Conservation (phyloP, 441 rosid genomes). For the Eruca vesicaria region DNA sequence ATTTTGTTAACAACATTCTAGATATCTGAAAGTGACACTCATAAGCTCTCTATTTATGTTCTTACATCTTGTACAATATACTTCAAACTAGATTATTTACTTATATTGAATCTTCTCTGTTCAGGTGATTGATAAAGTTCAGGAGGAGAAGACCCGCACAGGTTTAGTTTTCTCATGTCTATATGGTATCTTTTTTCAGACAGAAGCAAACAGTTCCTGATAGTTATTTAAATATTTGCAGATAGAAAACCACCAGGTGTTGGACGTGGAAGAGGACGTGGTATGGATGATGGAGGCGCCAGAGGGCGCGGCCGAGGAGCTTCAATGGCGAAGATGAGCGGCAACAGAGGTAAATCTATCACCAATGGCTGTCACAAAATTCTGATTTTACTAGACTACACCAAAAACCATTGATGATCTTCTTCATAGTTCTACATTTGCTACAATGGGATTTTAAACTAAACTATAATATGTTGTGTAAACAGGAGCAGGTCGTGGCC, state of each 20-base stretch:
- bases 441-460: not conserved
- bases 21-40: not conserved
- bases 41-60: not conserved
- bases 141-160: conserved; percentile 89
- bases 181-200: not conserved
- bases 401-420: not conserved
- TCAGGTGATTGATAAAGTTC: conserved; percentile 97
- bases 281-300: conserved; percentile 35
- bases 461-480: not conserved
- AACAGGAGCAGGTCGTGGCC: conserved; percentile 37
- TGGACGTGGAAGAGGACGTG: conserved; percentile 39
- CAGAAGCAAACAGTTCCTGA: not conserved
- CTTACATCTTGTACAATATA: not conserved
- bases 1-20: not conserved
- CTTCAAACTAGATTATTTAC: not conserved
- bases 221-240: conserved; percentile 9
- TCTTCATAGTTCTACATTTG: not conserved
- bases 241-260: conserved; percentile 39
- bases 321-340: conserved; percentile 24
- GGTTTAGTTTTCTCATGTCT: conserved; percentile 42
- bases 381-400: not conserved
- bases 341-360: conserved; percentile 31
- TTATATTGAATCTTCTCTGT: not conserved
- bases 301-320: conserved; percentile 34
- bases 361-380: not conserved